phyloP scores from a whole-genome alignment of 129 eudicot species.

The Helichrysum umbraculigerum region DNA sequence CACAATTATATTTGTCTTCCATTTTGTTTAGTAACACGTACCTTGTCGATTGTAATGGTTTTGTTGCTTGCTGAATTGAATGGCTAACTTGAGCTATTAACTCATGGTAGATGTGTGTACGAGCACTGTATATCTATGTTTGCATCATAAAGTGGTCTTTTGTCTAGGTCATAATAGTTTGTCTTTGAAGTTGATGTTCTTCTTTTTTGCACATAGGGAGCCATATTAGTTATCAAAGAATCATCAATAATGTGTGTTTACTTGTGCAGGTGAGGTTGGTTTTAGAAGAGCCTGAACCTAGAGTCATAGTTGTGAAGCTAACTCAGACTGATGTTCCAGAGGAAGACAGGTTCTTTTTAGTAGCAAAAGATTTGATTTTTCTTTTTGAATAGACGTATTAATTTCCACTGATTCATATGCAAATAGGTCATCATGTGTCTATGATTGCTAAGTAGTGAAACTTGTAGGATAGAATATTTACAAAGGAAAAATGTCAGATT shows the following conservation, averaged over 20 bases:
- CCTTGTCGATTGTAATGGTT: background rate
- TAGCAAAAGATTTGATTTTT: background rate
- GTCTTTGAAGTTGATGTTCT: background rate
- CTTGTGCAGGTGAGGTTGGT: too few species aligned
- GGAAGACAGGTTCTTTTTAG: slow-evolving; percentile 74
- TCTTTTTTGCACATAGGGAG: background rate
- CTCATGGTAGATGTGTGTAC: background rate
- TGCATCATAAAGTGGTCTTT: background rate
- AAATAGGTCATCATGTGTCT: background rate
- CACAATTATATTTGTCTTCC: background rate
- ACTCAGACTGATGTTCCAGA: slow-evolving; percentile 88
- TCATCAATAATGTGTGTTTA: background rate
- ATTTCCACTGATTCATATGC: background rate
- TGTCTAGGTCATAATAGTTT: background rate
- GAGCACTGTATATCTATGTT: background rate
- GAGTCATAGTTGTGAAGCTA: slow-evolving; percentile 70
- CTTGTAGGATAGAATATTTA: background rate
- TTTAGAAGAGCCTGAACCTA: slow-evolving; percentile 89
- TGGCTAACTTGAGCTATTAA: background rate
- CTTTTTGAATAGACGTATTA: background rate
- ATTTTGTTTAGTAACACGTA: background rate
- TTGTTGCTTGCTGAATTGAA: background rate
- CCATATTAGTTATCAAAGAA: background rate
- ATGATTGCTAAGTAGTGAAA: too few species aligned
- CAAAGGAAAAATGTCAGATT: background rate